Evolutionary conservation across 345 rosid genomes (phyloP).

Genomic region (Hibiscus mutabilis): DNA sequence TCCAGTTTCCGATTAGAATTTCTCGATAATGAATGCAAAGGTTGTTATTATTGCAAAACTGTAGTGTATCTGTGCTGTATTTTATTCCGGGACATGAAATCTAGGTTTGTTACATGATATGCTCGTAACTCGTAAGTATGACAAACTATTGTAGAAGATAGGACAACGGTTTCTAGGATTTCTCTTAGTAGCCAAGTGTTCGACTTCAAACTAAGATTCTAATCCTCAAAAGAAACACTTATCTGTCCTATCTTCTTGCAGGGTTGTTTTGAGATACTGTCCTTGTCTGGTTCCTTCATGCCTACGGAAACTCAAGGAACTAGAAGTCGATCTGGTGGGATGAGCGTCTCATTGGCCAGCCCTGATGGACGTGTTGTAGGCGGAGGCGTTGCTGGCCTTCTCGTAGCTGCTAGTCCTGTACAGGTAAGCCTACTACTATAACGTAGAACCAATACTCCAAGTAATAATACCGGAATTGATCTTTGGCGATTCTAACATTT

Average conservation of each 20-base stretch:
- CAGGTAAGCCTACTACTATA: slow-evolving; percentile 42
- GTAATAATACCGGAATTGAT: not conserved
- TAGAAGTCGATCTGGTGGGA: slow-evolving; percentile 87
- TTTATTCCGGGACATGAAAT: not conserved
- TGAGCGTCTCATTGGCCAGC: slow-evolving; percentile 87
- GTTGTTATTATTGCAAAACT: not conserved
- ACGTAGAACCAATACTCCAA: not conserved
- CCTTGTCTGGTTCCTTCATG: slow-evolving; percentile 88
- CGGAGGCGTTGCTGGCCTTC: slow-evolving; percentile 87
- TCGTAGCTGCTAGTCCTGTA: slow-evolving; percentile 84
- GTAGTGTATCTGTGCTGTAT: not conserved
- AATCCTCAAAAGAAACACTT: not conserved
- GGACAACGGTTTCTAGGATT: no score
- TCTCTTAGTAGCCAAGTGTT: no score
- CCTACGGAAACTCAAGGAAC: slow-evolving; percentile 79
- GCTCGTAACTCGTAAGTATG: no score
- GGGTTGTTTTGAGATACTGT: slow-evolving; percentile 96
- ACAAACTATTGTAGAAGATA: no score
- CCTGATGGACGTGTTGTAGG: slow-evolving; percentile 96
- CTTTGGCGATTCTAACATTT: not conserved
- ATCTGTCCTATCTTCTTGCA: slow-evolving; percentile 17
- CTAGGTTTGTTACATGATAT: not conserved
- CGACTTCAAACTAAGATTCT: not conserved
- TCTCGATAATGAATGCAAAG: not conserved
- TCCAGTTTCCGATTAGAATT: not conserved